A percentile compares a stretch with the other conserved stretches of the same genome.
phyloP scores from a whole-genome alignment of 1,284 basidiomycete species.

The Pterulicium gracile region DNA sequence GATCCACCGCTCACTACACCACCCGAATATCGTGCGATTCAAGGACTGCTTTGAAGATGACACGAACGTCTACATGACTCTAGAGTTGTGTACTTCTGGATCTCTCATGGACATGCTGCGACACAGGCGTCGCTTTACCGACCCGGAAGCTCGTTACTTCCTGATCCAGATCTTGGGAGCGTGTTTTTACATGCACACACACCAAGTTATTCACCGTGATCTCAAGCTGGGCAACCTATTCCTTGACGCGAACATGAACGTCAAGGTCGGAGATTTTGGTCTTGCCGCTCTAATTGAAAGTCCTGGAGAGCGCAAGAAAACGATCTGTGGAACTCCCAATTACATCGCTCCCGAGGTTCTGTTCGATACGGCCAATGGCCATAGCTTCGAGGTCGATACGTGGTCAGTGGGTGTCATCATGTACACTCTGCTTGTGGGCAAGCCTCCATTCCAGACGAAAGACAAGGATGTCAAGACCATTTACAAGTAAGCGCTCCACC shows the following conservation, averaged over 20 bases:
- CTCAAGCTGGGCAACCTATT: conserved; percentile 95
- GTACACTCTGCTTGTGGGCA: conserved; percentile 90
- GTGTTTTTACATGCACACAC: conserved; percentile 92
- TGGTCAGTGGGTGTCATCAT: conserved; percentile 98
- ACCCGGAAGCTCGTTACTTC: conserved; percentile 89
- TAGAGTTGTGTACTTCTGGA: conserved; percentile 88
- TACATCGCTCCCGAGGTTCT: conserved; percentile 98
- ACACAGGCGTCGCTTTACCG: conserved; percentile 78
- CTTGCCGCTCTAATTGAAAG: conserved; percentile 94
- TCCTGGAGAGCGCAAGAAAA: conserved; percentile 96
- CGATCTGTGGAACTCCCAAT: conserved; percentile 97
- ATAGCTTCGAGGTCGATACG: conserved; percentile 97
- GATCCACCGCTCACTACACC: conserved; percentile 85
- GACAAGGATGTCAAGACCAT: conserved; percentile 81
- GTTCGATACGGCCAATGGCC: conserved; percentile 92
- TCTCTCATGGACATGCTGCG: conserved; percentile 89
- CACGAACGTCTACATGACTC: conserved; percentile 94
- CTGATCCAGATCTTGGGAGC: conserved; percentile 93
- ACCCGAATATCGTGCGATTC: conserved; percentile 91
- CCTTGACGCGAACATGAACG: conserved; percentile 85
- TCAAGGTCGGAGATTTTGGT: conserved; percentile 97
- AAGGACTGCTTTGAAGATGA: conserved; percentile 94
- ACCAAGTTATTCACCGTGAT: conserved; percentile 94
- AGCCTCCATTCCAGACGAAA: conserved; percentile 96
- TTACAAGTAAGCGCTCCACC: conserved; percentile 54